These are phyloP conservation scores for Solanum clarkiae DNA, from an alignment of 257 asterid genomes.

Conservation along the genomic window DNA sequence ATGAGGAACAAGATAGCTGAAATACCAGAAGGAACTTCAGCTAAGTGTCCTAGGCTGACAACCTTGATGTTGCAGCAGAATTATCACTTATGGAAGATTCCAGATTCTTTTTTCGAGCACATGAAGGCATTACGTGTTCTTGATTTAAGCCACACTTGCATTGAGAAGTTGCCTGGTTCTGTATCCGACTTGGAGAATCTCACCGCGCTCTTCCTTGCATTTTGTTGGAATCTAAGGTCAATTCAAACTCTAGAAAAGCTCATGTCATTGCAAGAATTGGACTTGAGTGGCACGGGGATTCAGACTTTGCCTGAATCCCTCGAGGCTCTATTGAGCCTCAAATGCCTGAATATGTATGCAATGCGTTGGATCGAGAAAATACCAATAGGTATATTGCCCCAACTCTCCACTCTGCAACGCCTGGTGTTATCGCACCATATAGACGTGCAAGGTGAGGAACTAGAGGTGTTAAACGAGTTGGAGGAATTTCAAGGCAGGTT, in stretches of 20 bases:
- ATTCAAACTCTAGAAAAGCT: constrained; percentile 12
- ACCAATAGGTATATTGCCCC: constrained; percentile 9
- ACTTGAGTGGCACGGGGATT: constrained; percentile 5
- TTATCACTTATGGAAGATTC: constrained; percentile 10
- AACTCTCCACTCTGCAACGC: constrained; percentile 6
- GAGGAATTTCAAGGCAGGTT: constrained; percentile 8
- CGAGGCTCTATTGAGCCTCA: constrained; percentile 11
- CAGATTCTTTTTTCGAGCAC: constrained; percentile 13
- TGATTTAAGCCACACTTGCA: constrained; percentile 8
- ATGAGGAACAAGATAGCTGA: constrained; percentile 14
- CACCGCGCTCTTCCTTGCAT: constrained; percentile 5
- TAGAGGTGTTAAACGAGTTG: background rate
- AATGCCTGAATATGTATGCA: constrained; percentile 9
- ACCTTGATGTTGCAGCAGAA: constrained; percentile 12
- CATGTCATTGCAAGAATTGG: constrained; percentile 7
- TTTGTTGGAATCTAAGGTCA: constrained; percentile 2
- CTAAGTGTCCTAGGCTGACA: constrained; percentile 14
- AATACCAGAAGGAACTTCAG: constrained; percentile 5
- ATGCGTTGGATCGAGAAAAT: background rate
- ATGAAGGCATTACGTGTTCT: constrained; percentile 11
- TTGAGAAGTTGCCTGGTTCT: constrained; percentile 11
- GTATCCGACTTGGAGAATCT: constrained; percentile 16
- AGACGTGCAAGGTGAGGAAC: constrained; percentile 5
- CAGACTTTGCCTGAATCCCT: constrained; percentile 13
- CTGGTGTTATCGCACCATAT: constrained; percentile 7